Base-by-base conservation (phyloP, 1,284 basidiomycete genomes). In the Mrakiaceae sp. region DNA sequence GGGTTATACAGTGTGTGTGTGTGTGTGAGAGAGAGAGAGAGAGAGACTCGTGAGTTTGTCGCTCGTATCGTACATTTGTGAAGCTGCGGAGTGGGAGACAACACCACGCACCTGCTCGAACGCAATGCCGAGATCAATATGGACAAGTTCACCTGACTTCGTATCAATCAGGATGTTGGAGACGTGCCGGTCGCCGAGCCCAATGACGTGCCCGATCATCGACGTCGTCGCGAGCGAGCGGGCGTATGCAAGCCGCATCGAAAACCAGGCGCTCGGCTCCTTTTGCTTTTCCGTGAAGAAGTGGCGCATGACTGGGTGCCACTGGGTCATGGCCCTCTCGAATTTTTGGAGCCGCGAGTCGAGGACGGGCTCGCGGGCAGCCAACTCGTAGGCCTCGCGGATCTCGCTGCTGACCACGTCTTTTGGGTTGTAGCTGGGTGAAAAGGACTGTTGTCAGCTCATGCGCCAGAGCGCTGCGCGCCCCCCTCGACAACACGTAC, bases 71-170 rank as follows among this genome's bases (percentile, higher is more conserved):
- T 27, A 27, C 27, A 27, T 27, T 27, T 27, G 27, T 27, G 27
- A 27, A 27, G 27, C 27, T 27, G 9, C 53, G 53, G 16, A 10
- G 11, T n/a, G 9, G 53, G 53, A 5, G 55, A 58, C 12, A 16
- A 64, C 11, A 43, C 47, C 4, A 70, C 81, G 71, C 66, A 88
- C 90, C 79, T 92, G 90, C 70, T 97, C 96, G 75, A 98, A 98
- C 0, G 93, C 92, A 64, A 98, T 90, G 2, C 95, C 95, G 46
- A 98, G 82, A 76, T 98, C 95, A 63, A 98, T 98, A 74, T 97
- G 90, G 4, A 94, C 83, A 47, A 95, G 81, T 74, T 98, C 92
- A 39, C 95, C 95, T 10, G 83, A 86, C 48, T 76, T 76, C 66
- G 84, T 84, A 74, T 98, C 93, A 64, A 98, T 80, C 55, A 98